phyloP scores from a whole-genome alignment of 352 stramenopile genomes.

The Pythium pyrilobum region DNA sequence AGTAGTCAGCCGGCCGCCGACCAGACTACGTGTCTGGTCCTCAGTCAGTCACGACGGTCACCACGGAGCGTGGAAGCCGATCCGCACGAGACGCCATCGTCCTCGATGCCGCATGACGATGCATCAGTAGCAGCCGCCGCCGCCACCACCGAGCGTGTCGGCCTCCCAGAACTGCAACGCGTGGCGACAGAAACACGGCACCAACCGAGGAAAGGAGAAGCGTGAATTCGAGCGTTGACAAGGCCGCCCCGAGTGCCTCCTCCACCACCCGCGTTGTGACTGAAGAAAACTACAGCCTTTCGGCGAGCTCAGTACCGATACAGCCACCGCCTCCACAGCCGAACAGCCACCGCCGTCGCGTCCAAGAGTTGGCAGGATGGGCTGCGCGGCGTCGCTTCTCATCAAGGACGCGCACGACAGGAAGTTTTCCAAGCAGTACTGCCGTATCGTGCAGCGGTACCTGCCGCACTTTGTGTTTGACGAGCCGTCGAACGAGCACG shows the following conservation, averaged over 20 bases:
- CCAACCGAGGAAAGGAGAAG: no score
- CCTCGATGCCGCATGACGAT: constrained; percentile 6
- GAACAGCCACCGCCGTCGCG: neutral
- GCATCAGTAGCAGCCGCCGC: no score
- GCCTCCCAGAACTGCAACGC: neutral
- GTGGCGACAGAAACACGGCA: no score
- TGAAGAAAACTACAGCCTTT: no score
- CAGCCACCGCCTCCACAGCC: neutral
- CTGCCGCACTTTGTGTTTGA: constrained; percentile 52
- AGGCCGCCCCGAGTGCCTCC: no score
- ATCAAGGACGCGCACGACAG: neutral
- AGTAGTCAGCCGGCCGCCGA: no score
- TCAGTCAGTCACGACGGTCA: no score
- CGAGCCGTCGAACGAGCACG: constrained; percentile 41
- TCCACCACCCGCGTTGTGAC: neutral
- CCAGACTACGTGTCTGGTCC: no score
- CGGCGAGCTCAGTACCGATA: no score
- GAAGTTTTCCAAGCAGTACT: constrained; percentile 65
- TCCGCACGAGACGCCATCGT: neutral
- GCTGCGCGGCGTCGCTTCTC: constrained; percentile 12
- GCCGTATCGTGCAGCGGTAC: constrained; percentile 55
- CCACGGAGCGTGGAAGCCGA: no score
- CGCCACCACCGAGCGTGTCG: neutral
- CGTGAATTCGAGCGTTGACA: no score
- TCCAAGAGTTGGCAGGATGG: neutral